These are phyloP conservation scores for Penicillium sp. DNA, from an alignment of 2,329 filamentous ascomycete species.

Conservation along the genomic window DNA sequence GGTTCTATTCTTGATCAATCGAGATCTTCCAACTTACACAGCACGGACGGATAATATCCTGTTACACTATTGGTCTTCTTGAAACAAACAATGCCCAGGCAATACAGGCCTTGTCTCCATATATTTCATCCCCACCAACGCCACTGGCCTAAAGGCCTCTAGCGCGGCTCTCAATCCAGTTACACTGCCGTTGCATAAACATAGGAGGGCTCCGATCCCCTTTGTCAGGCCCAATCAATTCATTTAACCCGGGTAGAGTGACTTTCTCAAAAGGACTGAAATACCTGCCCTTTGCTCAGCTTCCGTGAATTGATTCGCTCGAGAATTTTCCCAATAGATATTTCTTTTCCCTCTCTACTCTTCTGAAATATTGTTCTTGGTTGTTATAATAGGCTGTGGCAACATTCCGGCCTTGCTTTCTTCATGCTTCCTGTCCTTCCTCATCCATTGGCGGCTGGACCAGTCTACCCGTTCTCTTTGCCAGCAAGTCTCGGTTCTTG, in stretches of 20 bases:
- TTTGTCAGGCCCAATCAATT: constrained; percentile 22
- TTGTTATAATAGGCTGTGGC: constrained; percentile 5
- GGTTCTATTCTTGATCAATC: constrained; percentile 18
- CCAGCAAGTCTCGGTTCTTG: constrained; percentile 29
- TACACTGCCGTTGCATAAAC: constrained; percentile 13
- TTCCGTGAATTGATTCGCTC: background rate
- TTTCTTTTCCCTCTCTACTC: background rate
- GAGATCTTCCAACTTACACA: constrained; percentile 12
- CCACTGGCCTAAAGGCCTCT: constrained; percentile 16
- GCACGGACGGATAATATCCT: constrained; percentile 5
- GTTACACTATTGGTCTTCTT: constrained; percentile 10
- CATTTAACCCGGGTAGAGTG: constrained; percentile 5
- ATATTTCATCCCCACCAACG: constrained; percentile 14
- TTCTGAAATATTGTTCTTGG: background rate
- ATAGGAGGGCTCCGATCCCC: constrained; percentile 10
- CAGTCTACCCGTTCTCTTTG: constrained; percentile 32
- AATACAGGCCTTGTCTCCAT: constrained; percentile 12
- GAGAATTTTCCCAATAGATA: background rate
- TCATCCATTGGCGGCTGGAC: constrained; percentile 29
- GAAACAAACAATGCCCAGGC: constrained; percentile 5
- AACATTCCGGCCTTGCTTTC: constrained; percentile 7
- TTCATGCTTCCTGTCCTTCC: constrained; percentile 34
- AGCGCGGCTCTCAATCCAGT: constrained; percentile 26
- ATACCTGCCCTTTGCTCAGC: background rate
- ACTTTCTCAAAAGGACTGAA: background rate